Conservation (phyloP, 2,329 filamentous ascomycete genomes). For the Zasmidium cellare region DNA sequence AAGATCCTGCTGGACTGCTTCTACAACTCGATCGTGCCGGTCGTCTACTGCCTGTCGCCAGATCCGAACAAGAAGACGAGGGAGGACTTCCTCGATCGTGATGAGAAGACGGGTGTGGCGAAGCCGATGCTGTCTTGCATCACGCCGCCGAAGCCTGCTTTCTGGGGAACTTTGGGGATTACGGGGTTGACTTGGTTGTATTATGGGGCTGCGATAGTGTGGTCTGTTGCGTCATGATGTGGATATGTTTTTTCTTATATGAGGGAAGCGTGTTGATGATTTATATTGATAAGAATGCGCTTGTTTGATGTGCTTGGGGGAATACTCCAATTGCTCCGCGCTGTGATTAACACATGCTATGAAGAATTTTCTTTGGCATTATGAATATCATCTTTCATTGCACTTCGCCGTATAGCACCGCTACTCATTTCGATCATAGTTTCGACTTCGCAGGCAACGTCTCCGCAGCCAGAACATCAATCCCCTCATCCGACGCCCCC, state of each 20-base stretch:
- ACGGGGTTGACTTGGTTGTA: slow-evolving; percentile 14
- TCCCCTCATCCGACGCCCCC: neutral
- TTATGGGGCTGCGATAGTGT: slow-evolving; percentile 11
- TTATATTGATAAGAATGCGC: too few species aligned
- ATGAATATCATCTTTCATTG: too few species aligned
- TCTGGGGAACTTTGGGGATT: slow-evolving; percentile 13
- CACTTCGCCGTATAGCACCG: too few species aligned
- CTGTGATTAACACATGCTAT: neutral
- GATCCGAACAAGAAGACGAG: slow-evolving; percentile 16
- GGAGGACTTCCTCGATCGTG: slow-evolving; percentile 13
- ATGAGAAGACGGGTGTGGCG: slow-evolving; percentile 20
- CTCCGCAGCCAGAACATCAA: slow-evolving; percentile 8
- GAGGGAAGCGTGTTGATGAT: neutral
- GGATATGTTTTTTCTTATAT: neutral
- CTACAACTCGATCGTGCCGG: slow-evolving; percentile 17
- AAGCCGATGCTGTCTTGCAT: slow-evolving; percentile 11
- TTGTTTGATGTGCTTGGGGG: too few species aligned
- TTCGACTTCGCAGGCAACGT: slow-evolving; percentile 3
- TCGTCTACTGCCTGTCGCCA: slow-evolving; percentile 13
- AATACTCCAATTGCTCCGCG: neutral
- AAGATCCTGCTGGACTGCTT: slow-evolving; percentile 19
- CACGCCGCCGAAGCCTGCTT: slow-evolving; percentile 19
- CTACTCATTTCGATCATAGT: neutral
- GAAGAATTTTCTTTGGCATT: too few species aligned
- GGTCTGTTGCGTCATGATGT: neutral